Evolutionary conservation across 257 asterid species (phyloP), one percentile per base, ranked within the genome.

Genomic region (Petunia axillaris): DNA sequence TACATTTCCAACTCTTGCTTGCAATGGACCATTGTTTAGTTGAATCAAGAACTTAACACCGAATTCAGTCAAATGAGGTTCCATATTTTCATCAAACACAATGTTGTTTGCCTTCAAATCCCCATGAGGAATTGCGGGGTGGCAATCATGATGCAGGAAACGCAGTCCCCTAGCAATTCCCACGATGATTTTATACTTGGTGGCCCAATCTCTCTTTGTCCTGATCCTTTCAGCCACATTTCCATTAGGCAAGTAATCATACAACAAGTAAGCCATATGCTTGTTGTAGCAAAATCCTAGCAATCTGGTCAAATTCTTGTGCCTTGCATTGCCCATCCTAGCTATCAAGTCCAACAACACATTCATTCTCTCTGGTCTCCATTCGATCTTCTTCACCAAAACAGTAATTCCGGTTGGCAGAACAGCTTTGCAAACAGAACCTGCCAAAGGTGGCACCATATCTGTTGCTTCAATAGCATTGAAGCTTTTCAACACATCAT

Each of bases 111-210:
- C 77, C 88, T 89, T 89, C 79, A 96, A 79, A 82, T 92, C 87
- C 46, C 98, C 99, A 70, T 96, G 97, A 35, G 97, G 89, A 50
- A 96, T 92, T 15, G 98, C 90, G 1, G 97, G 99, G 85, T 63
- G 82, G 78, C 95, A 92, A 50, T 88, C 95, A 57, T 90, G 97
- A 82, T 95, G 99, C 59, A 96, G 97, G 84, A 88, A 96, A 76
- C 85, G 83, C 36, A 96, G 91, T 15, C 92, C 99, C 79, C 82
- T 89, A 1, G 95, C 98, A 79, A 94, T 85, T 60, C 94, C 97
- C 40, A 58, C 43, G 8, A 96, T 86, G 59, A 90, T 85, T 71
- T 80, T 91, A 76, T 88, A 83, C 88, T 96, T 96, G 7, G 76
- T 81, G 65, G 85, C 93, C 98, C 98, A 96, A 64, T 90, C 95